Base-by-base conservation (phyloP, 139 green algal genomes). In the Trebouxia sp. region DNA sequence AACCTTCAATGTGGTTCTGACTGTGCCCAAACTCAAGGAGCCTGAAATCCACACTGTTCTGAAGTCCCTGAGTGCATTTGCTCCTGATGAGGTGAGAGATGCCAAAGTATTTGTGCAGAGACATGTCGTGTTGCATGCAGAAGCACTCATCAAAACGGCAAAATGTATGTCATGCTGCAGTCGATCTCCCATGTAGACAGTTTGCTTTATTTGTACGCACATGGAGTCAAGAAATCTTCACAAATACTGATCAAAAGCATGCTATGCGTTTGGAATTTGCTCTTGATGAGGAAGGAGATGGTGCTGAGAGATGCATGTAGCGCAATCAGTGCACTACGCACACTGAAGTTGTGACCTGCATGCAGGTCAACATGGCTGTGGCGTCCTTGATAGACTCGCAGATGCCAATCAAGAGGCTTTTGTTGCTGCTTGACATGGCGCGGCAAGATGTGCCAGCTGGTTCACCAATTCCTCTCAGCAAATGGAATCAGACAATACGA, bases 371-470 rank as follows among this genome's bases (percentile, higher is more conserved):
- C 35, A 37, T 80, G 15, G 85, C 84, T 10, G 81, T 85, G 28
- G 78, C 83, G 6, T 66, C 78, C 48, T 35, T 91, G 80, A 78
- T 81, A 28, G 83, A 86, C 22, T 66, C 55, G 28, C 82, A 91
- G 35, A 88, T 98, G 77, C 90, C 96, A 47, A 95, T 99, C 81
- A 99, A 99, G 90, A 91, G 92, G 72, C 87, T 99, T 77, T 88
- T 99, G 67, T 88, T 98, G 88, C 93, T 98, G 85, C 32, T 99
- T 6, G 96, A 99, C 88, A 93, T 98, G 88, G 96, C 96, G 5
- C 85, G 92, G 75, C 92, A 96, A 80, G 84, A 81, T 28, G 51
- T 85, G 53, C 6, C 76, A 37, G 74, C 76, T 37, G 35, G 47
- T 12, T 24, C 7, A 3, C 50, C 22, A 17, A 88, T 94, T 17